Evolutionary conservation across 1,139 yeast genomes (phyloP), one percentile per base, ranked within the genome.

Genomic region (Taphrina pruni): DNA sequence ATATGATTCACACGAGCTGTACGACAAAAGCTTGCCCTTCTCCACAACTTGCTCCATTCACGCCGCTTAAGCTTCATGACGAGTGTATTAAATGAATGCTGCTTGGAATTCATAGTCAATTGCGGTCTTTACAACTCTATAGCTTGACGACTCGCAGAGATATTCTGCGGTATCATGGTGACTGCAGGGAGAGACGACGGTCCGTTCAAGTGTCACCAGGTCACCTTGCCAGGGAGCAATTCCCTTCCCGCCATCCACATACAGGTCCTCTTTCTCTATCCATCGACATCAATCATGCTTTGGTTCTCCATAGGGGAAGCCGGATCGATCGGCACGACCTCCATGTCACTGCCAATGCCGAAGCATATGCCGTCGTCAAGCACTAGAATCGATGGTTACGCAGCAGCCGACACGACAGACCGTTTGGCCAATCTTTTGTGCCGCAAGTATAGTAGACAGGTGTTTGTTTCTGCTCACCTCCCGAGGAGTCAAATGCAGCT

Each of bases 261-360:
- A 17, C 69, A 65, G 46, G 38, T 65, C 38, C 55, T 60, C 5
- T 60, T 57, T 20, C 65, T 69, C 38, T 54, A 57, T 35, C 70
- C 70, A 7, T 65, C 70, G n/a, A 43, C 60, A 17, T 55, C 69
- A 9, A 39, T 69, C 51, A 46, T 64, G 54, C 38, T 69, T 43
- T 69, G 70, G 70, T 66, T 60, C 36, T 61, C 67, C n/a, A 56
- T 56, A 20, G 62, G 60, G 12, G 36, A 38, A 7, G 12, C 65
- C n/a, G 52, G 48, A 17, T 43, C 36, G 6, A 48, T 56, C 9
- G 61, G 60, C 12, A 55, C 65, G 26, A 56, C 64, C n/a, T 54
- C 62, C 46, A 48, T 68, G 60, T 14, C 70, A 3, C 65, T 68
- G 14, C 64, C 60, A 21, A 41, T 60, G 50, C 64, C 62, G 14